These are phyloP conservation scores for Aspergillus niger DNA, from an alignment of 2,329 filamentous ascomycete genomes.

Conservation along the genomic window DNA sequence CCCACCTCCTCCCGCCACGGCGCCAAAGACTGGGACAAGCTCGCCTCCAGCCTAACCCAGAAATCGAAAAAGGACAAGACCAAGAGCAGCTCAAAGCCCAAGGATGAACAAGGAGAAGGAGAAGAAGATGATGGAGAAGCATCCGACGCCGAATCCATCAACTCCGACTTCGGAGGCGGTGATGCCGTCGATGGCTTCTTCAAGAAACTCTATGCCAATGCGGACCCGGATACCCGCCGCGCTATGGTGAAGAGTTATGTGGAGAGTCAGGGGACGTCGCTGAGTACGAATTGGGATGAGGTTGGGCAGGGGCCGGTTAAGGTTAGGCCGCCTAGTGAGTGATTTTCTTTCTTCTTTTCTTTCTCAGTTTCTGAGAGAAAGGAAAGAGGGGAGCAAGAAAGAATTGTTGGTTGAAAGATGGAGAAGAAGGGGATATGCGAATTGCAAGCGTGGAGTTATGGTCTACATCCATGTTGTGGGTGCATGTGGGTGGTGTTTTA, in stretches of 20 bases:
- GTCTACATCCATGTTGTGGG: background rate
- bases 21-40: conserved; percentile 88
- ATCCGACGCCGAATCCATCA: conserved; percentile 53
- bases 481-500: background rate
- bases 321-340: conserved; percentile 32
- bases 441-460: background rate
- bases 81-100: conserved; percentile 32
- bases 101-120: conserved; percentile 28
- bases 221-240: conserved; percentile 76
- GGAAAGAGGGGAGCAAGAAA: background rate
- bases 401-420: background rate
- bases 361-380: background rate
- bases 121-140: conserved; percentile 48
- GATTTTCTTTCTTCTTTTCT: background rate
- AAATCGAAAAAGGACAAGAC: conserved; percentile 34
- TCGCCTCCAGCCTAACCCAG: conserved; percentile 57
- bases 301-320: conserved; percentile 73
- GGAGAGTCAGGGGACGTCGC: conserved; percentile 88
- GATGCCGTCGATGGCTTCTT: conserved; percentile 81
- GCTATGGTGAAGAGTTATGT: conserved; percentile 98
- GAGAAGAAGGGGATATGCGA: background rate
- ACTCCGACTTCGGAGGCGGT: conserved; percentile 51
- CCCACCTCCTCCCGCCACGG: conserved; percentile 83
- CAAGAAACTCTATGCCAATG: conserved; percentile 78
- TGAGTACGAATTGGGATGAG: conserved; percentile 90